phyloP scores from a whole-genome alignment of 805 yeast species.

The Isabelozyma pseudorhagii region DNA sequence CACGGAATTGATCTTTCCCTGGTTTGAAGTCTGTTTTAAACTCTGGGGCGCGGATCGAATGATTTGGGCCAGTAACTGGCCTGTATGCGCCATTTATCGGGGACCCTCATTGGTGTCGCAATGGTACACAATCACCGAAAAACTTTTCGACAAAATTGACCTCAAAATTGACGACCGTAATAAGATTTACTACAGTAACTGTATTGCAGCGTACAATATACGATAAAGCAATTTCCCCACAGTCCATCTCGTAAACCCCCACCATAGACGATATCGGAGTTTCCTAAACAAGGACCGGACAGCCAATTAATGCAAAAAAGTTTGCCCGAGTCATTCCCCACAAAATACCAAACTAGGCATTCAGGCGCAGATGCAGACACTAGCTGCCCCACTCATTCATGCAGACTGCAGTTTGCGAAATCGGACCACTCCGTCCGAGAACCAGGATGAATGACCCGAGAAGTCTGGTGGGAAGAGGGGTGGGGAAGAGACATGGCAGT shows the following conservation, averaged over 20 bases:
- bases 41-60: constrained; percentile 27
- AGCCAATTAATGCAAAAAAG: background rate
- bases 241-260: background rate
- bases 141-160: constrained; percentile 12
- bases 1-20: constrained; percentile 22
- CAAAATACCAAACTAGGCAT: background rate
- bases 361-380: background rate
- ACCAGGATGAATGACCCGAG: background rate
- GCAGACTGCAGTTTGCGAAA: too few species aligned
- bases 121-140: constrained; percentile 20
- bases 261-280: background rate
- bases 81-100: constrained; percentile 29
- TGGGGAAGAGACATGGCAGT: background rate
- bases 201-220: constrained; percentile 16
- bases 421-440: background rate
- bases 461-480: background rate
- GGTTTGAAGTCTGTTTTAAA: constrained; percentile 25
- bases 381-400: background rate
- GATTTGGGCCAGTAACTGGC: constrained; percentile 48
- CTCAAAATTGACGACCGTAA: constrained; percentile 6
- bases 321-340: background rate
- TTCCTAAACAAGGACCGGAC: background rate
- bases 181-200: constrained; percentile 15
- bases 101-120: constrained; percentile 8
- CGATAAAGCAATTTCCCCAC: background rate